These are phyloP conservation scores for Citrus unshiu DNA, from an alignment of 345 rosid genomes.

Conservation along the genomic window DNA sequence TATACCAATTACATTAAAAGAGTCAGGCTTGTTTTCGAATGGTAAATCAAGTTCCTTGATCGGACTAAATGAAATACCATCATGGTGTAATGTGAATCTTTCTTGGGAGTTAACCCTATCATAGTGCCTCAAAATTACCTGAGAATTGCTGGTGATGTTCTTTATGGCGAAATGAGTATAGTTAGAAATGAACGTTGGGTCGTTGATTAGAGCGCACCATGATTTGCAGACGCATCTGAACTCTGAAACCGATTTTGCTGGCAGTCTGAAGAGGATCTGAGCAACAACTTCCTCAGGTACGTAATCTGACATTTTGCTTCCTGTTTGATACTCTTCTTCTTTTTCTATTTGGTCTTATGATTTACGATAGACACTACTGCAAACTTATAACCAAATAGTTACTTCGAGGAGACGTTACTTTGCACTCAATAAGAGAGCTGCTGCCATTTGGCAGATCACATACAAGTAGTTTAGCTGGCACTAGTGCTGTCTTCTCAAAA, in stretches of 20 bases:
- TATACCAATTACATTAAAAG: neutral
- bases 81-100: neutral
- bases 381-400: too few relatives aligned
- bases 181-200: neutral
- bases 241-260: neutral
- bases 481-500: too few relatives aligned
- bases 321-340: neutral
- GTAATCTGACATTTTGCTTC: slow-evolving; percentile 1
- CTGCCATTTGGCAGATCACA: too few relatives aligned
- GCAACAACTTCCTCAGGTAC: neutral
- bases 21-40: too few relatives aligned
- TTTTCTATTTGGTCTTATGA: neutral
- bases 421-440: too few relatives aligned
- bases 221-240: neutral
- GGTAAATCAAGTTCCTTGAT: neutral
- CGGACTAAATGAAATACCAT: neutral
- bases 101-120: neutral
- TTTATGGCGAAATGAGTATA: neutral
- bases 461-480: too few relatives aligned
- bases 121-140: neutral
- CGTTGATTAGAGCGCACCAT: neutral
- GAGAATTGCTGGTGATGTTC: too few relatives aligned
- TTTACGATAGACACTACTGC: too few relatives aligned
- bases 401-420: too few relatives aligned
- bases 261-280: neutral